Conservation (phyloP, 2,329 filamentous ascomycete genomes). For the Graphilbum ipis-grandicollis region DNA sequence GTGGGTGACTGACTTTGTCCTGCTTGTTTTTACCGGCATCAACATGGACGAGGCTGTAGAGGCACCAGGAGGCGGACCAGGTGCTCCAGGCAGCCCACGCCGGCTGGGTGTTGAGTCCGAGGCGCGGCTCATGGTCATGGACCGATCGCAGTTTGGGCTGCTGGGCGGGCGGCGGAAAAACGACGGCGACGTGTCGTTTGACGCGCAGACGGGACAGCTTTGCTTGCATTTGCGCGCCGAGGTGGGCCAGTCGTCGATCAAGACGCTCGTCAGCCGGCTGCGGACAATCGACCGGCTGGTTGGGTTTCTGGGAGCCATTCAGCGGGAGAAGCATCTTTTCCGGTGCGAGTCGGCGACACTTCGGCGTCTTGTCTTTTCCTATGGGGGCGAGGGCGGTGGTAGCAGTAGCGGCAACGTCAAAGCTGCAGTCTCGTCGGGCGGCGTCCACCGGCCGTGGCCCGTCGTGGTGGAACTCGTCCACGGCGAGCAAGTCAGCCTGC, state of each 20-base stretch:
- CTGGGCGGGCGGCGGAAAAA: conserved; percentile 36
- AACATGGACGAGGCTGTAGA: conserved; percentile 9
- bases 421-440: too few species aligned
- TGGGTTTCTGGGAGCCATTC: conserved; percentile 49
- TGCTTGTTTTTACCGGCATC: conserved; percentile 36
- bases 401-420: background rate
- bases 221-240: conserved; percentile 39
- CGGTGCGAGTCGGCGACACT: conserved; percentile 42
- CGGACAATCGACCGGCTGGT: conserved; percentile 54
- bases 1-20: conserved; percentile 44
- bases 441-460: conserved; percentile 22
- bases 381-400: conserved; percentile 20
- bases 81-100: background rate
- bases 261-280: conserved; percentile 40
- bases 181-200: conserved; percentile 46
- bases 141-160: conserved; percentile 35
- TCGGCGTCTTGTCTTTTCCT: conserved; percentile 50
- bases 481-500: conserved; percentile 31
- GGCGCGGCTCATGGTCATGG: conserved; percentile 35
- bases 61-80: background rate
- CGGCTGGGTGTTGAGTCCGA: conserved; percentile 26
- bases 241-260: conserved; percentile 41
- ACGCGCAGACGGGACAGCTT: conserved; percentile 41
- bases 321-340: conserved; percentile 35
- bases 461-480: conserved; percentile 40